A percentile compares a stretch with the other conserved stretches of the same genome.
Evolutionary conservation across 805 yeast genomes (phyloP).

Genomic region (Candida ponderosae): DNA sequence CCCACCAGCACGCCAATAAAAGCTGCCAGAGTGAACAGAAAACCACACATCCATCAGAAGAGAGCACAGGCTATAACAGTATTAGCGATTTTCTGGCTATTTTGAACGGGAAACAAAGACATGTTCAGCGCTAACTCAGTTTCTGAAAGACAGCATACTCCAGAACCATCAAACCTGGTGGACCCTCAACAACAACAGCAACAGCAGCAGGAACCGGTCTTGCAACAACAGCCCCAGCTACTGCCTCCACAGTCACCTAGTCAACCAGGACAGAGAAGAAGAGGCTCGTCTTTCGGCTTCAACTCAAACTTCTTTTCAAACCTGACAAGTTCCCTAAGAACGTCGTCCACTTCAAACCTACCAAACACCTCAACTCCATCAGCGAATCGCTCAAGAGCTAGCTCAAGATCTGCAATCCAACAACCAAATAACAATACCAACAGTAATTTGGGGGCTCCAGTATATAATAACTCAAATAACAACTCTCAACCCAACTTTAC

Average conservation of each 20-base stretch:
- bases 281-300: slow-evolving; percentile 21
- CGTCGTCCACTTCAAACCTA: slow-evolving; percentile 12
- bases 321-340: slow-evolving; percentile 17
- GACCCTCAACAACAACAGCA: background rate
- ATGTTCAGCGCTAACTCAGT: background rate
- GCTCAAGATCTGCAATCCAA: slow-evolving; percentile 15
- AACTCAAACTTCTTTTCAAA: slow-evolving; percentile 18
- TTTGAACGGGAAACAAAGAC: too few species aligned
- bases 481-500: slow-evolving; percentile 5
- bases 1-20: too few species aligned
- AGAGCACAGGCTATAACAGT: too few species aligned
- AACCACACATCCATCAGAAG: too few species aligned
- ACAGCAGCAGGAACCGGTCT: too few species aligned
- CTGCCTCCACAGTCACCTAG: background rate
- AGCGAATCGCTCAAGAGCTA: slow-evolving; percentile 17
- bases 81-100: too few species aligned
- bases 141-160: background rate
- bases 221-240: background rate
- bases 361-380: background rate
- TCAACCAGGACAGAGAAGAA: slow-evolving; percentile 11
- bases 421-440: slow-evolving; percentile 4
- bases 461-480: background rate
- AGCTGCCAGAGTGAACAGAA: too few species aligned
- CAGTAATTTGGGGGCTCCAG: too few species aligned
- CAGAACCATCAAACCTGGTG: background rate